These are phyloP conservation scores for Laguncularia racemosa DNA, from an alignment of 345 rosid genomes.

Conservation along the genomic window DNA sequence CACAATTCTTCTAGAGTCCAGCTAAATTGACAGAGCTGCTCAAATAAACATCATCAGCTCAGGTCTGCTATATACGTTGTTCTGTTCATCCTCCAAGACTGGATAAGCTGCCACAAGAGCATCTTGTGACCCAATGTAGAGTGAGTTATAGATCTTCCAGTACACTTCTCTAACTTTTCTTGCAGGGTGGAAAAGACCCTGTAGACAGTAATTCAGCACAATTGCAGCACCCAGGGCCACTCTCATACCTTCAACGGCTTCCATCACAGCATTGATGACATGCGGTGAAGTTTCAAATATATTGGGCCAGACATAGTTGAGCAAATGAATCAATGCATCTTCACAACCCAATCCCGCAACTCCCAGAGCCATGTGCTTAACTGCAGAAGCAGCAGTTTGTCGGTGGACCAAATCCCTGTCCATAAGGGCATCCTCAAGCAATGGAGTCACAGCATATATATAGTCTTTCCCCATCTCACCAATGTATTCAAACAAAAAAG, in stretches of 20 bases:
- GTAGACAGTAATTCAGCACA: constrained; percentile 87
- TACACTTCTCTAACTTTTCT: constrained; percentile 97
- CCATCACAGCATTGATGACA: constrained; percentile 96
- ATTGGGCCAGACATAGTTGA: constrained; percentile 98
- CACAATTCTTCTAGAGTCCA: no score
- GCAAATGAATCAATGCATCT: constrained; percentile 84
- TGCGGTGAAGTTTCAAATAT: constrained; percentile 99
- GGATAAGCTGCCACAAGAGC: constrained; percentile 96
- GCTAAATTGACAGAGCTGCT: not conserved
- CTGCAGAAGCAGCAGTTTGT: constrained; percentile 99
- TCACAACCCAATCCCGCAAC: constrained; percentile 99
- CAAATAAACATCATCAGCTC: constrained; percentile 79
- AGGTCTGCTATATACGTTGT: constrained; percentile 77
- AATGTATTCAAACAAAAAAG: constrained; percentile 93
- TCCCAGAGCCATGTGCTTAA: constrained; percentile 96
- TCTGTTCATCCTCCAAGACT: constrained; percentile 64
- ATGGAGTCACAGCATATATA: constrained; percentile 93
- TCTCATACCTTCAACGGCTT: constrained; percentile 96
- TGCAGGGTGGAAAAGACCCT: constrained; percentile 97
- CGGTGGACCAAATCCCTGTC: constrained; percentile 95
- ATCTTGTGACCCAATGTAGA: constrained; percentile 89
- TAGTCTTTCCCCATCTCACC: constrained; percentile 99
- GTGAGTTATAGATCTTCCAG: constrained; percentile 98
- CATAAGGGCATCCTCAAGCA: constrained; percentile 98
- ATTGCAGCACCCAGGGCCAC: constrained; percentile 88